Evolutionary conservation across 306 rosid species (phyloP).

Genomic region (Vigna mungo): DNA sequence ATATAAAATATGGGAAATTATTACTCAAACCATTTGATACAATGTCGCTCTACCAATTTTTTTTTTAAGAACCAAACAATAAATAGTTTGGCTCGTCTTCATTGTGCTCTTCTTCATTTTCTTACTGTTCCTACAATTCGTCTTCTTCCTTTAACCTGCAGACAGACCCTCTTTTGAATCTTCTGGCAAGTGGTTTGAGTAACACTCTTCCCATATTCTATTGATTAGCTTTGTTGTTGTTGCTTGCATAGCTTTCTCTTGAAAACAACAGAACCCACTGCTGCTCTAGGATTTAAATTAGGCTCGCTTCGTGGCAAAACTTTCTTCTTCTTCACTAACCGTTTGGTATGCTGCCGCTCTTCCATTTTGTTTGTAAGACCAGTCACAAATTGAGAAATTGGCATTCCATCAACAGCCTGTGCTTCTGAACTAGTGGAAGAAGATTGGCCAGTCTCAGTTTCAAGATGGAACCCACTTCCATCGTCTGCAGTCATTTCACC

Average conservation of each 20-base stretch:
- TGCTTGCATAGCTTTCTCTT: conserved; percentile 90
- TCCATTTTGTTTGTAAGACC: conserved; percentile 87
- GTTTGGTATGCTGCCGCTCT: conserved; percentile 90
- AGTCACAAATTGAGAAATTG: conserved; percentile 35
- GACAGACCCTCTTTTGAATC: conserved; percentile 49
- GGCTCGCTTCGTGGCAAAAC: conserved; percentile 56
- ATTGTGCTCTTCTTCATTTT: conserved; percentile 66
- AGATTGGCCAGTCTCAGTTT: no score
- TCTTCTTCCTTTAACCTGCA: conserved; percentile 70
- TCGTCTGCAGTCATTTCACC: no score
- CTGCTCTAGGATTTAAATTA: conserved; percentile 89
- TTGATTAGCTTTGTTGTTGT: conserved; percentile 86
- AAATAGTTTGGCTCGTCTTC: conserved; percentile 54
- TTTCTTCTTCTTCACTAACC: conserved; percentile 79
- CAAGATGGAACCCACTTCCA: no score
- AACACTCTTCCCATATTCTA: conserved; percentile 93
- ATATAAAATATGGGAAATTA: no score
- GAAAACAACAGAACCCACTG: conserved; percentile 68
- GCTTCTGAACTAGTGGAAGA: no score
- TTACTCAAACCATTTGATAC: no score
- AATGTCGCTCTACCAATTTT: no score
- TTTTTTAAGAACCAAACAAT: no score
- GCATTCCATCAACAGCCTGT: no score
- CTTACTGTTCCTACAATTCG: conserved; percentile 83
- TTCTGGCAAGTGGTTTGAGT: conserved; percentile 80